Evolutionary conservation across 257 asterid species (phyloP).

Genomic region (Solanum okadae): DNA sequence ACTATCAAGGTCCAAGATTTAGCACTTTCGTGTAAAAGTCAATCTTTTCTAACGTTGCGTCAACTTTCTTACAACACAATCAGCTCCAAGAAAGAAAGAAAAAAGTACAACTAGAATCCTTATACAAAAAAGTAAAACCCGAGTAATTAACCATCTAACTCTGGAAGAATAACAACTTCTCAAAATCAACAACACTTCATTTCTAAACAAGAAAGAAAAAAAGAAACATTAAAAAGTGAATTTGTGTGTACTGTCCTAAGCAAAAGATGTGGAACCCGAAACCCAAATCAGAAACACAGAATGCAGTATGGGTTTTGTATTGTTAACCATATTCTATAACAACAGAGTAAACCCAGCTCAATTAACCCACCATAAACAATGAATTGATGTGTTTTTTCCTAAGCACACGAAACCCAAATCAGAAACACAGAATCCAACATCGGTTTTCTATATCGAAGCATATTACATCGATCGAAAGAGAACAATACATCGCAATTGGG

Average conservation of each 20-base stretch:
- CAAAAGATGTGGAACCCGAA: background rate
- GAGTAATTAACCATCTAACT: background rate
- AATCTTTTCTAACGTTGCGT: background rate
- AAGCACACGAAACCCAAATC: background rate
- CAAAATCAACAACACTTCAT: background rate
- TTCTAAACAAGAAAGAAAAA: background rate
- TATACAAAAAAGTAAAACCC: background rate
- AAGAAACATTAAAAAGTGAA: background rate
- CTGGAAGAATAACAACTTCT: background rate
- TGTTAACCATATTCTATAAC: background rate
- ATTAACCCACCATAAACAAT: background rate
- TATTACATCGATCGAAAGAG: background rate
- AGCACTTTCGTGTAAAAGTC: background rate
- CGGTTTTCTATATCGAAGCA: background rate
- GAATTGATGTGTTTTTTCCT: background rate
- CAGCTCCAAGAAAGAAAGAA: background rate
- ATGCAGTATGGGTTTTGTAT: background rate
- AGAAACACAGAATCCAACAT: background rate
- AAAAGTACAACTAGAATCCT: background rate
- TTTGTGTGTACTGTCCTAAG: background rate
- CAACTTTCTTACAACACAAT: background rate
- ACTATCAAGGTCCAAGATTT: background rate
- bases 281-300: background rate
- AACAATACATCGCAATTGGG: background rate
- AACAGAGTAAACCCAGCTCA: background rate